These are phyloP conservation scores for Candolleomyces aberdarensis DNA, from an alignment of 768 basidiomycete genomes.

Conservation along the genomic window DNA sequence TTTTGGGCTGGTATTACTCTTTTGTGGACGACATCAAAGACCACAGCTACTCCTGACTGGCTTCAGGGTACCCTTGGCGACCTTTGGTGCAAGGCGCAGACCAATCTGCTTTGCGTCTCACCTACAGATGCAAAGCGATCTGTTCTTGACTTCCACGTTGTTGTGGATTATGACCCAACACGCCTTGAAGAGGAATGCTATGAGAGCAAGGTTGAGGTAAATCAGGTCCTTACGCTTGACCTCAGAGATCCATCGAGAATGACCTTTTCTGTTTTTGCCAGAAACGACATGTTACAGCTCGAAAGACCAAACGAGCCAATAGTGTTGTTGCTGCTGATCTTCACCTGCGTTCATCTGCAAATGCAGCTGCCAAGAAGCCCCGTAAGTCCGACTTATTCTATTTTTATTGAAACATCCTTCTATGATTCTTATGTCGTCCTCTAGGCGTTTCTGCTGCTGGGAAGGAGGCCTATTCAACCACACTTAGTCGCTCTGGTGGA, in stretches of 20 bases:
- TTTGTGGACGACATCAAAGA: neutral
- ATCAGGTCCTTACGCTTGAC: too few species aligned
- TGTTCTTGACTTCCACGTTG: neutral
- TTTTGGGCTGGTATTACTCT: constrained; percentile 1
- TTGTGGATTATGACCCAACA: neutral
- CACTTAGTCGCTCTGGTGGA: neutral
- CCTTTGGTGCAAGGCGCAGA: neutral
- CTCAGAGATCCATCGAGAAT: too few species aligned
- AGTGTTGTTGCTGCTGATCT: neutral
- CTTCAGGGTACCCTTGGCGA: neutral
- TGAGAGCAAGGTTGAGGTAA: too few species aligned
- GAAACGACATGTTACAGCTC: neutral
- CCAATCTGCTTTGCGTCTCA: neutral
- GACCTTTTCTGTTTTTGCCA: neutral
- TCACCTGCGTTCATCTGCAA: neutral
- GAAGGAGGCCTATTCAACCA: neutral
- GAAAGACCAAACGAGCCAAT: neutral
- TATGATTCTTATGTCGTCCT: neutral
- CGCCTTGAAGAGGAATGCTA: too few species aligned
- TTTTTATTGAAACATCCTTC: neutral
- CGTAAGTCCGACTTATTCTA: neutral
- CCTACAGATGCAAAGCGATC: neutral
- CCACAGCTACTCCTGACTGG: neutral
- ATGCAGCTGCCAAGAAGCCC: neutral
- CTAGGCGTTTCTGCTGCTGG: neutral